These are phyloP conservation scores for Chlorophyllum brunneum DNA, from an alignment of 768 basidiomycete genomes.

Conservation along the genomic window DNA sequence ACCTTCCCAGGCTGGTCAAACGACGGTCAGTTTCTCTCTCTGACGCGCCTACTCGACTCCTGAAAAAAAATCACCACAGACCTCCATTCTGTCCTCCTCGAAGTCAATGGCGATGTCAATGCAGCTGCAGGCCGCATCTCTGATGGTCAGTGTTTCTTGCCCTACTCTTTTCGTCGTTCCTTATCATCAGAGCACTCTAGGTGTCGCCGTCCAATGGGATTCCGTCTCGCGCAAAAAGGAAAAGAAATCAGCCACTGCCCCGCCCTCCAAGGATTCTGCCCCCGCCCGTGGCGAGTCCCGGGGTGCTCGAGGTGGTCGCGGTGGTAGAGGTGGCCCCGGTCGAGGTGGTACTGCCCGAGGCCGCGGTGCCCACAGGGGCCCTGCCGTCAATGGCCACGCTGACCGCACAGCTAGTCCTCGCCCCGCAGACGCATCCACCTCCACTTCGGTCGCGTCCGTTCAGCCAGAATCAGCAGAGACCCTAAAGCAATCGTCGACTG, in stretches of 20 bases:
- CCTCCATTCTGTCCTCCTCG: constrained; percentile 62
- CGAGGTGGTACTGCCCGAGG: constrained; percentile 46
- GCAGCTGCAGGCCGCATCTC: constrained; percentile 69
- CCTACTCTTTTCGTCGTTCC: constrained; percentile 15
- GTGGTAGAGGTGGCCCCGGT: constrained; percentile 58
- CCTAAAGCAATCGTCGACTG: constrained; percentile 10
- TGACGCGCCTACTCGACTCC: constrained; percentile 12
- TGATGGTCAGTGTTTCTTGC: constrained; percentile 50
- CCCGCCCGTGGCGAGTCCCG: constrained; percentile 51
- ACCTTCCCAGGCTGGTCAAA: constrained; percentile 65
- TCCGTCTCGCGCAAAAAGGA: constrained; percentile 86
- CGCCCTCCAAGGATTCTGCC: constrained; percentile 50
- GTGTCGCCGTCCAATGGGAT: constrained; percentile 76
- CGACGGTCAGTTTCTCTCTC: constrained; percentile 47
- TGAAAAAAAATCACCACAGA: constrained; percentile 35
- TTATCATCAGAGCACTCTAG: constrained; percentile 33
- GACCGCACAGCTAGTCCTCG: constrained; percentile 32
- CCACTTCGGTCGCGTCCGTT: constrained; percentile 21
- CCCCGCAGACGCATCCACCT: constrained; percentile 20
- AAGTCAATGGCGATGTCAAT: constrained; percentile 66
- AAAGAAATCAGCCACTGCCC: constrained; percentile 55
- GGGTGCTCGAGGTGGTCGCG: constrained; percentile 57
- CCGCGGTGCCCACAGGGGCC: constrained; percentile 45
- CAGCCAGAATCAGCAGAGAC: constrained; percentile 19
- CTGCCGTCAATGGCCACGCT: constrained; percentile 35